Percentiles rank a stretch among this genome's conserved stretches.
Conservation (phyloP, 2,329 filamentous ascomycete genomes). For the Boeremia lycopersici region DNA sequence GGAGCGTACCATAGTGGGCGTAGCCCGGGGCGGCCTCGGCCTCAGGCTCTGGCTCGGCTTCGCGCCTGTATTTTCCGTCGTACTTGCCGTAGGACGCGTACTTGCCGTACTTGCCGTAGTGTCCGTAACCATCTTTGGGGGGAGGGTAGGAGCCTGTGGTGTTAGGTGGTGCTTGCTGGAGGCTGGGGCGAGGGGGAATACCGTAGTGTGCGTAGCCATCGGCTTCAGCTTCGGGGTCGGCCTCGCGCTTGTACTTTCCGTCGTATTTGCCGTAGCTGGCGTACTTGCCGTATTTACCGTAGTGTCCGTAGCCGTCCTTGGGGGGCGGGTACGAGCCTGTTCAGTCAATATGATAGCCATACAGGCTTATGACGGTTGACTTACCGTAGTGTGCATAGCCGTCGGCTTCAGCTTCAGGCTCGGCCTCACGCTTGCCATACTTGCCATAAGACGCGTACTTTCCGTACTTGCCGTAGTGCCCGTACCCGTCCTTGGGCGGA, state of each 20-base stretch:
- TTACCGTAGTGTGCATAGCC: not conserved
- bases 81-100: constrained; percentile 27
- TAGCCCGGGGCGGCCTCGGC: not conserved
- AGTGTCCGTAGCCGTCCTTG: not conserved
- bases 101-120: not conserved
- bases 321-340: not conserved
- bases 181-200: constrained; percentile 2
- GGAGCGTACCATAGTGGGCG: not conserved
- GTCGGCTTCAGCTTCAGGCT: not conserved
- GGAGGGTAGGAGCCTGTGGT: constrained; percentile 17
- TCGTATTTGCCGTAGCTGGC: constrained; percentile 22
- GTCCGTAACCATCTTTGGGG: constrained; percentile 18
- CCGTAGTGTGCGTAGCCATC: not conserved
- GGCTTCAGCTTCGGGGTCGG: not conserved
- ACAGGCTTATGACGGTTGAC: not conserved
- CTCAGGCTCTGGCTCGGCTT: not conserved
- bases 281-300: constrained; percentile 18
- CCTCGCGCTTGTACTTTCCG: not conserved
- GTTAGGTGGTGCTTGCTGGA: constrained; percentile 9
- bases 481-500: constrained; percentile 8
- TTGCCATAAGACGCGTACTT: constrained; percentile 25
- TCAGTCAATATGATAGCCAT: too few relatives aligned
- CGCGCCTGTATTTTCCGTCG: not conserved
- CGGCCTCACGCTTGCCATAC: constrained; percentile 8
- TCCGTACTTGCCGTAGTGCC: constrained; percentile 8